Conservation (phyloP, 805 yeast species). For the Priceomyces carsonii region DNA sequence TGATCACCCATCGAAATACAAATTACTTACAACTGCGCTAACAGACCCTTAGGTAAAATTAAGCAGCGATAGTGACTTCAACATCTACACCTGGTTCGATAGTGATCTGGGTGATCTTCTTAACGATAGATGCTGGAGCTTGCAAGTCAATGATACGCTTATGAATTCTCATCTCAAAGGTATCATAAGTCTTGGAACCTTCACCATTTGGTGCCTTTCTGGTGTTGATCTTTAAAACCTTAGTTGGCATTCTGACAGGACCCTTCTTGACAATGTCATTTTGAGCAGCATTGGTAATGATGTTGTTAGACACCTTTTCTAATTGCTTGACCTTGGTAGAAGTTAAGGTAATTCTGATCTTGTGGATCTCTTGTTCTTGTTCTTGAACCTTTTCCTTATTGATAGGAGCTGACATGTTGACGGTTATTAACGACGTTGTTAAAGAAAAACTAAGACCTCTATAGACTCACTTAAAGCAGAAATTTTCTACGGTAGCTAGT, state of each 20-base stretch:
- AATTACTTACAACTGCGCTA: no score
- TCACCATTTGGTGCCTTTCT: constrained; percentile 99
- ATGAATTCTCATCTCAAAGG: constrained; percentile 99
- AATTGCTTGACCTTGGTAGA: constrained; percentile 98
- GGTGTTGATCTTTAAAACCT: constrained; percentile 96
- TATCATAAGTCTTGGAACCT: constrained; percentile 99
- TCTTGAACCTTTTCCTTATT: constrained; percentile 87
- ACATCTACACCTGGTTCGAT: constrained; percentile 99
- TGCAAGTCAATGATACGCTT: constrained; percentile 98
- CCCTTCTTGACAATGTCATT: constrained; percentile 91
- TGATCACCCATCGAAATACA: no score
- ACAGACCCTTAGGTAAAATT: no score
- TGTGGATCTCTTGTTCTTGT: constrained; percentile 82
- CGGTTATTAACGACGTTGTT: constrained; percentile 36
- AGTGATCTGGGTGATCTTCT: constrained; percentile 96
- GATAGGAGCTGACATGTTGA: constrained; percentile 71
- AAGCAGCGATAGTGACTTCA: constrained; percentile 87
- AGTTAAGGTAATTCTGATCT: constrained; percentile 98
- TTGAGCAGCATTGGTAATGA: constrained; percentile 83
- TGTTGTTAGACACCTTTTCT: constrained; percentile 93
- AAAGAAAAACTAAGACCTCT: no score
- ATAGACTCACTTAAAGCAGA: no score
- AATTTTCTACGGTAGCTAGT: no score
- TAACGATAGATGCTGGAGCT: constrained; percentile 92
- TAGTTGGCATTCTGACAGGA: constrained; percentile 99